phyloP scores from a whole-genome alignment of 73 alveolate species.

The Tetrahymena malaccensis region DNA sequence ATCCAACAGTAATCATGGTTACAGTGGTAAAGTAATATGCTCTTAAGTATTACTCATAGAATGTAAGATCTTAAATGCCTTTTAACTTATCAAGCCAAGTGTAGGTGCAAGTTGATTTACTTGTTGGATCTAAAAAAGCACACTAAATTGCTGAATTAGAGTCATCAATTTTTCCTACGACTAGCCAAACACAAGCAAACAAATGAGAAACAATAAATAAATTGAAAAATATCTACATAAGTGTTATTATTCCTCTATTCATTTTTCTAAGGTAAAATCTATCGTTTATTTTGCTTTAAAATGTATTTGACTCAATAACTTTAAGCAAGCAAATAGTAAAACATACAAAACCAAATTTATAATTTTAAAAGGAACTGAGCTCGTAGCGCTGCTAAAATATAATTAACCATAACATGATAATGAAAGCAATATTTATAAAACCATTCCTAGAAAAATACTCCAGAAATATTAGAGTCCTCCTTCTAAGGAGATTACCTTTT shows the following conservation, averaged over 20 bases:
- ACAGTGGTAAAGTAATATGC: constrained; percentile 51
- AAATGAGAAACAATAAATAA: neutral
- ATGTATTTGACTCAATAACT: neutral
- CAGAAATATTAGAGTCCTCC: neutral
- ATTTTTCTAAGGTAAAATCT: neutral
- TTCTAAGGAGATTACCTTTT: neutral
- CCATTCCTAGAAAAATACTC: neutral
- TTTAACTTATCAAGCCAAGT: neutral
- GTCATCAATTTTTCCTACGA: neutral
- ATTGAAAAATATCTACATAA: neutral
- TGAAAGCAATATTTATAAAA: neutral
- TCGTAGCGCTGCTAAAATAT: neutral
- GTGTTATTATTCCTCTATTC: neutral
- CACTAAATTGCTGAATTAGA: neutral
- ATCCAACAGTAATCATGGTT: constrained; percentile 65
- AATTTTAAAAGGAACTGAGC: neutral
- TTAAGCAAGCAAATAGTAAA: neutral
- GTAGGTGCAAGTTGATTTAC: neutral
- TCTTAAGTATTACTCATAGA: neutral
- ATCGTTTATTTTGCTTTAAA: neutral
- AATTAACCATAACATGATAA: neutral
- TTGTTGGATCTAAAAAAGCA: neutral
- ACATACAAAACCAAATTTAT: neutral
- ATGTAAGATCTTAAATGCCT: neutral
- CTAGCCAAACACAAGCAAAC: neutral